Conservation (phyloP, 352 stramenopile genomes). For the Globisporangium uncinulatum region DNA sequence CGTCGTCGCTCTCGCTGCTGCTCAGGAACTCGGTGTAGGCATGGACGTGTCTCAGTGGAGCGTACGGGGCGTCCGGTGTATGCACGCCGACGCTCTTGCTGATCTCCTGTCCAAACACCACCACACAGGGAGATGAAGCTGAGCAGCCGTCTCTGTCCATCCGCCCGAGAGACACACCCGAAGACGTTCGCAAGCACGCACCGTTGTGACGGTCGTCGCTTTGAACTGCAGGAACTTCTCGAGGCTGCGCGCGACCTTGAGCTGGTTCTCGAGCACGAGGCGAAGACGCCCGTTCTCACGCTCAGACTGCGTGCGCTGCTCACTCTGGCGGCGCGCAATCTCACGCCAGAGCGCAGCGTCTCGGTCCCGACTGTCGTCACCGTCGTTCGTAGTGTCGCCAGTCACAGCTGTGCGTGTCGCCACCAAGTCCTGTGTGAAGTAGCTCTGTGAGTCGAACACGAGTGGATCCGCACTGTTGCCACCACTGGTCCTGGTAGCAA, state of each 20-base stretch:
- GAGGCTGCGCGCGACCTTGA: neutral
- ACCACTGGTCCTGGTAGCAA: too few species aligned
- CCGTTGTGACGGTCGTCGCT: neutral
- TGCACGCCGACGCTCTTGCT: neutral
- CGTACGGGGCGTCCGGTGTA: too few species aligned
- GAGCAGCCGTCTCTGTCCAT: too few species aligned
- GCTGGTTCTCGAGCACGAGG: neutral
- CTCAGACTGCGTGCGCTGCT: neutral
- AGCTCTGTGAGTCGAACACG: neutral
- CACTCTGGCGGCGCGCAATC: neutral
- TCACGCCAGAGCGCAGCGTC: neutral
- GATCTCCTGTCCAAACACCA: neutral
- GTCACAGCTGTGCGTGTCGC: neutral
- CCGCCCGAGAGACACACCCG: too few species aligned
- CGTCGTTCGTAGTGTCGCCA: too few species aligned
- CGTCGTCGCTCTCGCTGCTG: neutral
- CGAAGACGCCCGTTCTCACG: neutral
- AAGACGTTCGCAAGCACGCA: too few species aligned
- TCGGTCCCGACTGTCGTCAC: neutral
- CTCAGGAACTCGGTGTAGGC: neutral
- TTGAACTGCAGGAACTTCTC: neutral
- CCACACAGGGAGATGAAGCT: neutral
- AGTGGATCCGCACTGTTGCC: too few species aligned
- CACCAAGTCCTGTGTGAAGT: neutral
- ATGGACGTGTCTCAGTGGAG: too few species aligned